These are phyloP conservation scores for Ophiocordyceps camponoti-leonardi DNA, from an alignment of 2,329 filamentous ascomycete genomes.

Conservation along the genomic window DNA sequence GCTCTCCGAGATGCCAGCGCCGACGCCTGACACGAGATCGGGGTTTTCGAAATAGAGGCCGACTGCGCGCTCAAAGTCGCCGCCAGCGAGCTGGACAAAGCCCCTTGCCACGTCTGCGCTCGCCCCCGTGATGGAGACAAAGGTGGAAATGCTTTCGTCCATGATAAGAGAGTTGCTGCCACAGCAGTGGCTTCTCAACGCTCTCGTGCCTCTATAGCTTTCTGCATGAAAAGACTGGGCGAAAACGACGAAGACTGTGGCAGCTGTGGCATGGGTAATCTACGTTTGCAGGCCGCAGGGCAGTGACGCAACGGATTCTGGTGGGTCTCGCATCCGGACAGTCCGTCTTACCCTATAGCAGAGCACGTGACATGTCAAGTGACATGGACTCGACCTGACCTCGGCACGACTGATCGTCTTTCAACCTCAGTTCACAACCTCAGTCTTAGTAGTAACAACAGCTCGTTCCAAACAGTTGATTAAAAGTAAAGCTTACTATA, in stretches of 20 bases:
- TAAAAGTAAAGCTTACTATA: too few species aligned
- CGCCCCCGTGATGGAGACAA: slow-evolving; percentile 67
- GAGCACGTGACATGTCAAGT: neutral
- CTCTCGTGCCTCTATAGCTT: neutral
- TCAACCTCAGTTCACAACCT: too few species aligned
- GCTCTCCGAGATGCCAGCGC: slow-evolving; percentile 9
- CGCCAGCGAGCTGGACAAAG: slow-evolving; percentile 73
- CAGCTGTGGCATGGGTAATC: too few species aligned
- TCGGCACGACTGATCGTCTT: too few species aligned
- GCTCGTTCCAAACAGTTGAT: too few species aligned
- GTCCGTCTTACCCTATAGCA: neutral
- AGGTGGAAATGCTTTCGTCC: slow-evolving; percentile 60
- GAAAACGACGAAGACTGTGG: neutral
- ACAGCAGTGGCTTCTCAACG: neutral
- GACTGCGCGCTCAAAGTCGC: slow-evolving; percentile 71
- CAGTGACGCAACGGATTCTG: neutral
- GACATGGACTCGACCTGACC: too few species aligned
- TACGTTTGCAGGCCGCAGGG: neutral
- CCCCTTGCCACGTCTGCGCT: slow-evolving; percentile 57
- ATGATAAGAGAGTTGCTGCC: slow-evolving; percentile 21
- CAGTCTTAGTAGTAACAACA: too few species aligned
- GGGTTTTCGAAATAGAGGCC: slow-evolving; percentile 82
- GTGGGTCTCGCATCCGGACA: neutral
- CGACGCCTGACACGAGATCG: slow-evolving; percentile 35
- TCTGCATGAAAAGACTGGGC: neutral